phyloP scores from a whole-genome alignment of 179 eudicot genomes.

The Spergularia azorica region DNA sequence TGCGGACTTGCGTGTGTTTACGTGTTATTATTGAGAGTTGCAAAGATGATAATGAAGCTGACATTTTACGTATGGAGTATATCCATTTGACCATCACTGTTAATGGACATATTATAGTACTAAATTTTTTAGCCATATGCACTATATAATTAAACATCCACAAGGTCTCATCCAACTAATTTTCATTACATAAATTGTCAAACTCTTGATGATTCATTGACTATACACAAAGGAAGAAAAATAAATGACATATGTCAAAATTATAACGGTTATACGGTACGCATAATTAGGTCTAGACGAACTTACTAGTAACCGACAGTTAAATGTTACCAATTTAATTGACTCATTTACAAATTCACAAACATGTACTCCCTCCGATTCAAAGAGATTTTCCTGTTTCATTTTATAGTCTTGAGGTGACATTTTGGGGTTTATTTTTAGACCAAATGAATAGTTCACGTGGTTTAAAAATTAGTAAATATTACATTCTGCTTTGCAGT shows the following conservation, averaged over 20 bases:
- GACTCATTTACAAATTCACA: no score
- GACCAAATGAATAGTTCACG: no score
- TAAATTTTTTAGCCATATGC: not conserved
- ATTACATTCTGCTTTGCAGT: no score
- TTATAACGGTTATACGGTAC: not conserved
- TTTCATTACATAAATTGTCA: slow-evolving; percentile 3
- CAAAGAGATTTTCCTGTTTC: no score
- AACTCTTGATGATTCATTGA: not conserved
- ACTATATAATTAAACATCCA: not conserved
- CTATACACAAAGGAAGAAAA: not conserved
- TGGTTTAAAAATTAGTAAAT: no score
- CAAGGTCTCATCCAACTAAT: not conserved
- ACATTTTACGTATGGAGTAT: slow-evolving; percentile 6
- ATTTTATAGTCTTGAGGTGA: no score
- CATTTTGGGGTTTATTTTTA: no score
- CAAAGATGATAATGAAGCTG: not conserved
- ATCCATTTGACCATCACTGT: not conserved
- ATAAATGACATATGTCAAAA: not conserved
- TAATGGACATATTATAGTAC: not conserved
- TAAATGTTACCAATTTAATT: no score
- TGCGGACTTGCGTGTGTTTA: not conserved
- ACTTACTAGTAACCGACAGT: no score
- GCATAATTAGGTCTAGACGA: not conserved
- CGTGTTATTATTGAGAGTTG: not conserved
- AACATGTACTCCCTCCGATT: no score